Evolutionary conservation across 2,329 filamentous ascomycete species (phyloP), one percentile per base, ranked within the genome.

Genomic region (Monilinia aucupariae): DNA sequence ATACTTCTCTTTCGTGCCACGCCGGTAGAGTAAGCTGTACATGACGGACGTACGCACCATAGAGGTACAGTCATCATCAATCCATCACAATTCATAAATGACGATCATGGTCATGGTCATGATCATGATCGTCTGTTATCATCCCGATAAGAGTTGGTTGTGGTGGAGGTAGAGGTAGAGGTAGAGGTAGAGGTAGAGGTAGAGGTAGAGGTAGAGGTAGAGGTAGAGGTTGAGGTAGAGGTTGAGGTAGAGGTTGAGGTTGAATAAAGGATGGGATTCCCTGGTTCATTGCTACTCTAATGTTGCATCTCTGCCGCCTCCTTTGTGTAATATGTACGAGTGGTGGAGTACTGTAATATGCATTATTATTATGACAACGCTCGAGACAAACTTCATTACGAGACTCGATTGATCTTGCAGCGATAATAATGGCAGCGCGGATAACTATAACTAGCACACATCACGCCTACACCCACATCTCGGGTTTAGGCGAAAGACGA

Each of bases 401-500:
- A 43, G 41, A 43, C 15, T 30, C 13, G 27, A 9, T n/a, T 27
- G 37, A 10, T 43, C n/a, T 43, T 55, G 17, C 15, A 15, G 37
- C n/a, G n/a, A n/a, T n/a, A n/a, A n/a, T n/a, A n/a, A n/a, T n/a
- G n/a, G n/a, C n/a, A n/a, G n/a, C n/a, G n/a, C n/a, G n/a, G n/a
- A n/a, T n/a, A n/a, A n/a, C n/a, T n/a, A n/a, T n/a, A 39, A 39
- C 25, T 27, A 45, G n/a, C 32, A 34, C 27, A 43, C 22, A 30
- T 25, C 25, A 61, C n/a, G n/a, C n/a, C n/a, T 9, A 20, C 48
- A 27, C 37, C 34, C 49, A 43, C 49, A n/a, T 41, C 53, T 65
- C 58, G 64, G 60, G 54, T 65, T 50, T 43, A 58, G 62, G 37
- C 60, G 59, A 61, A 61, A 62, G n/a, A 20, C 41, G 37, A 43